Conservation (phyloP, 2,329 filamentous ascomycete species). For the Nemania sp. region DNA sequence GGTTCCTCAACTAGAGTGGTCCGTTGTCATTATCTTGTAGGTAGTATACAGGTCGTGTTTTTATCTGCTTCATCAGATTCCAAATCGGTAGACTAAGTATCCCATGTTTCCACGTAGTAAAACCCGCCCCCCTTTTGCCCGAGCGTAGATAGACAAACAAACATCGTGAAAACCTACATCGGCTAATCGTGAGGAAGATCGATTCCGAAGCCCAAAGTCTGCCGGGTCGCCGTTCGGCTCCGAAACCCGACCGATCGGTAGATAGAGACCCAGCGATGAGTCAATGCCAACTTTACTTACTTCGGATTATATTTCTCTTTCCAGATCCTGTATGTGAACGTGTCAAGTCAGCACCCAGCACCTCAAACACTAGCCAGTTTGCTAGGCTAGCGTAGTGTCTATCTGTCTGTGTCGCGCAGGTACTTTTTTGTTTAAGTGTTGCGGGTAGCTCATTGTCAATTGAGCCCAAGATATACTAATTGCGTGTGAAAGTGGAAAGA, state of each 20-base stretch:
- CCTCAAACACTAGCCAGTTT: slow-evolving; percentile 33
- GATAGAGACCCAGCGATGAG: slow-evolving; percentile 18
- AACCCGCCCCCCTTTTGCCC: background rate
- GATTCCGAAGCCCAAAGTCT: background rate
- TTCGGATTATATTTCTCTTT: slow-evolving; percentile 89
- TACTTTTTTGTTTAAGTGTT: slow-evolving; percentile 25
- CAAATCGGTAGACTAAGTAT: slow-evolving; percentile 6
- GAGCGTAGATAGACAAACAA: slow-evolving; percentile 1
- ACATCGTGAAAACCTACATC: background rate
- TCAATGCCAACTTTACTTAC: slow-evolving; percentile 46
- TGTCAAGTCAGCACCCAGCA: slow-evolving; percentile 45
- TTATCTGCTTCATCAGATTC: slow-evolving; percentile 1
- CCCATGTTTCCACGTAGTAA: slow-evolving; percentile 14
- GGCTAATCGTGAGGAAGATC: slow-evolving; percentile 5
- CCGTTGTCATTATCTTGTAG: background rate
- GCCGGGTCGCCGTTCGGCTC: slow-evolving; percentile 5
- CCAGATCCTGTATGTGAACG: slow-evolving; percentile 80
- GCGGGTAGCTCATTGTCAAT: slow-evolving; percentile 17
- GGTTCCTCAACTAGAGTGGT: background rate
- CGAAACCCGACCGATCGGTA: slow-evolving; percentile 12
- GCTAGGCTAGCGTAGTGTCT: slow-evolving; percentile 23
- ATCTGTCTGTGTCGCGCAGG: slow-evolving; percentile 26
- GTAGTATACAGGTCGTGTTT: slow-evolving; percentile 3
- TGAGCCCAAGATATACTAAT: slow-evolving; percentile 24
- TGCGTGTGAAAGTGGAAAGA: slow-evolving; percentile 28